phyloP scores from a whole-genome alignment of 116 monocot species.

The Phalaenopsis hybrid region DNA sequence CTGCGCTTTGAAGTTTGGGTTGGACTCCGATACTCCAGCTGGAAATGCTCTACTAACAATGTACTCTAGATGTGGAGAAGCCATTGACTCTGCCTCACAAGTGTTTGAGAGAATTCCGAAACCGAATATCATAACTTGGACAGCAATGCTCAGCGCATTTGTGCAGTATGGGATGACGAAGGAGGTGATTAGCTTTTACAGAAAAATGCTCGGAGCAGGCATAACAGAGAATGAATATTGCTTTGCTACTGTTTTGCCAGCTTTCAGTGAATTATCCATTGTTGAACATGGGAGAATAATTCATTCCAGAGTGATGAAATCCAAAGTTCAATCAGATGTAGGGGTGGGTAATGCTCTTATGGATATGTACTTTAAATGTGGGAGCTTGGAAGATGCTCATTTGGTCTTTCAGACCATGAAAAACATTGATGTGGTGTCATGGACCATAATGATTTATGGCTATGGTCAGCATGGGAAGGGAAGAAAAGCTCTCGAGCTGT shows the following conservation, averaged over 20 bases:
- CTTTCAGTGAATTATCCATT: conserved; percentile 22
- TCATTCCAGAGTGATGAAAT: conserved; percentile 45
- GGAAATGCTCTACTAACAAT: conserved; percentile 63
- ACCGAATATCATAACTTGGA: conserved; percentile 61
- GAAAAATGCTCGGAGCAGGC: conserved; percentile 41
- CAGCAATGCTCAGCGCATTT: conserved; percentile 50
- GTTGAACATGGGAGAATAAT: conserved; percentile 46
- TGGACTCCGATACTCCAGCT: conserved; percentile 31
- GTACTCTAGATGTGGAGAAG: conserved; percentile 55
- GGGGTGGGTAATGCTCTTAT: conserved; percentile 60
- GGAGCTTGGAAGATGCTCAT: conserved; percentile 41
- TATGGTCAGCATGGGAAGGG: conserved; percentile 57
- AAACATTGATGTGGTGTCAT: conserved; percentile 34
- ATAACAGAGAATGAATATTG: conserved; percentile 50
- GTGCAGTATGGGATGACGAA: conserved; percentile 23
- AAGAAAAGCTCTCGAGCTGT: conserved; percentile 37
- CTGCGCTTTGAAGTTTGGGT: conserved; percentile 36
- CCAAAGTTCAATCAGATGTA: conserved; percentile 21
- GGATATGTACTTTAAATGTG: conserved; percentile 84
- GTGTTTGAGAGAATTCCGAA: conserved; percentile 35
- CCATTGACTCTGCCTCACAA: conserved; percentile 18
- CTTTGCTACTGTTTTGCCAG: conserved; percentile 48
- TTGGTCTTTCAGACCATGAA: conserved; percentile 36
- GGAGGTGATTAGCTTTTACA: conserved; percentile 39
- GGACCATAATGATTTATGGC: conserved; percentile 47